Percentiles rank a stretch among this genome's conserved stretches.
These are phyloP conservation scores for Trametes punicea DNA, from an alignment of 768 basidiomycete genomes.

Conservation along the genomic window DNA sequence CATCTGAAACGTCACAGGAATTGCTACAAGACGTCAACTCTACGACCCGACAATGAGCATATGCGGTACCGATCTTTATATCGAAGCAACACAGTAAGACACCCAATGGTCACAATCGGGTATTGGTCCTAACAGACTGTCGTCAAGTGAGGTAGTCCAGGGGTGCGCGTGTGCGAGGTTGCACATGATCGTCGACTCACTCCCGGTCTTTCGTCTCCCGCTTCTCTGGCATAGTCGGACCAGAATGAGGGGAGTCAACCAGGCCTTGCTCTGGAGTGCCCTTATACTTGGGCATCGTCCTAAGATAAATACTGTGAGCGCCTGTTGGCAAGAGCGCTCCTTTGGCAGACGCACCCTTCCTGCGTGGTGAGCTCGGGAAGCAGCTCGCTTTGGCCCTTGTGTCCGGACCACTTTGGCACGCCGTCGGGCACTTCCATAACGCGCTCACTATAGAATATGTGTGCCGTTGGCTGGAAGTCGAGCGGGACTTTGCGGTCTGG, in stretches of 20 bases:
- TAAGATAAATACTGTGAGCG: background rate
- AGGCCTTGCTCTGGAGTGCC: slow-evolving; percentile 26
- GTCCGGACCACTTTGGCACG: slow-evolving; percentile 30
- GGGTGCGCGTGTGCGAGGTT: background rate
- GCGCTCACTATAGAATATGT: slow-evolving; percentile 31
- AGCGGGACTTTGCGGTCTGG: slow-evolving; percentile 24
- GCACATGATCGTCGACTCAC: background rate
- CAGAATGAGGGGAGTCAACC: background rate
- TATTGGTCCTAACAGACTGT: too few species aligned
- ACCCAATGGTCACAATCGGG: too few species aligned
- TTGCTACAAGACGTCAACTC: too few species aligned
- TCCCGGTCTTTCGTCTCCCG: background rate
- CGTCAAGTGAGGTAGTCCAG: background rate
- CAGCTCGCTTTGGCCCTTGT: slow-evolving; percentile 29
- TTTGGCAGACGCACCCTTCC: slow-evolving; percentile 22
- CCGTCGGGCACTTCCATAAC: slow-evolving; percentile 33
- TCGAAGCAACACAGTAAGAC: too few species aligned
- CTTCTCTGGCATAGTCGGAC: background rate
- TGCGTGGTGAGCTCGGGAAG: slow-evolving; percentile 24
- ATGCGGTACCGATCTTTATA: too few species aligned
- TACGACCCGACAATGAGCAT: too few species aligned
- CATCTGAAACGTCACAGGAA: too few species aligned
- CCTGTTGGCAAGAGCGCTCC: background rate
- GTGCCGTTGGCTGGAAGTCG: slow-evolving; percentile 30
- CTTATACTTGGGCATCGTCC: slow-evolving; percentile 26